A percentile compares a stretch with the other conserved stretches of the same genome.
phyloP scores from a whole-genome alignment of 1,139 yeast genomes.

The Geotrichum reessii region DNA sequence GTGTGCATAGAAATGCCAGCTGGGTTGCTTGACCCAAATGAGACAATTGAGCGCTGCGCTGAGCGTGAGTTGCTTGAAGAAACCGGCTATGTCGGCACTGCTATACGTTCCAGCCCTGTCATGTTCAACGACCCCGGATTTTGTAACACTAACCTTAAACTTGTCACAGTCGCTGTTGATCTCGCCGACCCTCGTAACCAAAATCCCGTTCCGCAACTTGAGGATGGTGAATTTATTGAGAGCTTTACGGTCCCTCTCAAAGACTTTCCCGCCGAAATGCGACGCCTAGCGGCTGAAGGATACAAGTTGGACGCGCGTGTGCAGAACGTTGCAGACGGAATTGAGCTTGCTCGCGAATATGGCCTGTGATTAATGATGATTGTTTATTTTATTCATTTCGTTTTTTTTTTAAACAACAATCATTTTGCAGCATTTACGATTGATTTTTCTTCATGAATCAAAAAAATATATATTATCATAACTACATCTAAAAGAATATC shows the following conservation, averaged over 20 bases:
- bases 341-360: constrained; percentile 40
- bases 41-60: constrained; percentile 72
- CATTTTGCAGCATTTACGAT: neutral
- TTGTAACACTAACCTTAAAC: constrained; percentile 78
- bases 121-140: constrained; percentile 90
- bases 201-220: constrained; percentile 67
- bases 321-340: constrained; percentile 79
- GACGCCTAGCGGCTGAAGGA: constrained; percentile 53
- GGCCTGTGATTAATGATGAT: constrained; percentile 4
- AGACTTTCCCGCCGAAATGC: constrained; percentile 51
- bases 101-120: constrained; percentile 43
- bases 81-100: constrained; percentile 78
- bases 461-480: neutral
- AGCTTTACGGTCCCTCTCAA: constrained; percentile 64
- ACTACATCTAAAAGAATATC: neutral
- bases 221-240: constrained; percentile 86
- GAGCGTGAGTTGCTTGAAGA: constrained; percentile 83
- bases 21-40: constrained; percentile 83
- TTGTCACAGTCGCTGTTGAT: constrained; percentile 78
- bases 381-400: too few species aligned
- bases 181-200: constrained; percentile 56
- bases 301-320: constrained; percentile 80
- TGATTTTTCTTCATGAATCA: too few species aligned
- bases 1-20: constrained; percentile 94
- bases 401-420: too few species aligned